Percentiles rank a stretch among this genome's conserved stretches.
These are phyloP conservation scores for Kurtzmaniella quercitrusa DNA, from an alignment of 1,139 yeast species.

Conservation along the genomic window DNA sequence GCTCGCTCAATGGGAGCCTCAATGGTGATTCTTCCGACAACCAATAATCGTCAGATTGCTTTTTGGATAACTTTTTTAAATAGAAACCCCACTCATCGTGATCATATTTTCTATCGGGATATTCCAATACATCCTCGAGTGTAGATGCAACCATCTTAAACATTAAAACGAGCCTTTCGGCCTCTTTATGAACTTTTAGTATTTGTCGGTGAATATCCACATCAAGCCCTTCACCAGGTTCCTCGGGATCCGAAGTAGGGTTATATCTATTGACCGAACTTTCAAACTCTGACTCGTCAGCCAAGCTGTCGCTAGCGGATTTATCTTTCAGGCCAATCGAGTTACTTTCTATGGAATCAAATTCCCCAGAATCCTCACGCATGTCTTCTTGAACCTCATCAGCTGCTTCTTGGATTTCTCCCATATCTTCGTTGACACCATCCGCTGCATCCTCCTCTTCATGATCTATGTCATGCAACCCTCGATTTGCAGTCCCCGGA, in stretches of 20 bases:
- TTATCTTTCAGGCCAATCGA: not conserved
- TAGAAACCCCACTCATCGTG: constrained; percentile 31
- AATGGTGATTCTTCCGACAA: constrained; percentile 61
- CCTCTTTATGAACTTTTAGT: not conserved
- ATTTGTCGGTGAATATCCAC: not conserved
- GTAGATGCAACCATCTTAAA: constrained; percentile 24
- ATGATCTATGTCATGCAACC: not conserved
- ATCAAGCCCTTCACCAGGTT: not conserved
- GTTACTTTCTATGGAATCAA: not conserved
- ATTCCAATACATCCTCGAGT: constrained; percentile 28
- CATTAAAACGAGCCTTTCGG: constrained; percentile 8
- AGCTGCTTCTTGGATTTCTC: not conserved
- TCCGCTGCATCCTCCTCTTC: not conserved
- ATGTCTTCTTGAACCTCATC: constrained; percentile 1
- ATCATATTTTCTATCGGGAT: constrained; percentile 28
- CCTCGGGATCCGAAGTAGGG: not conserved
- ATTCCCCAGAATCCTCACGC: not conserved
- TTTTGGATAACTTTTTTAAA: constrained; percentile 13
- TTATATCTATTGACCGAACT: not conserved
- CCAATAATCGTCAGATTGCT: constrained; percentile 34
- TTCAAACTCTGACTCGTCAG: not conserved
- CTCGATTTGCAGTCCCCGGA: not conserved
- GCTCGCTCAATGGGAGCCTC: constrained; percentile 62
- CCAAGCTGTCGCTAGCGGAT: not conserved
- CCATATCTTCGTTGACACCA: not conserved